Base-by-base conservation (phyloP, 805 yeast genomes). In the Blastobotrys terrestris region DNA sequence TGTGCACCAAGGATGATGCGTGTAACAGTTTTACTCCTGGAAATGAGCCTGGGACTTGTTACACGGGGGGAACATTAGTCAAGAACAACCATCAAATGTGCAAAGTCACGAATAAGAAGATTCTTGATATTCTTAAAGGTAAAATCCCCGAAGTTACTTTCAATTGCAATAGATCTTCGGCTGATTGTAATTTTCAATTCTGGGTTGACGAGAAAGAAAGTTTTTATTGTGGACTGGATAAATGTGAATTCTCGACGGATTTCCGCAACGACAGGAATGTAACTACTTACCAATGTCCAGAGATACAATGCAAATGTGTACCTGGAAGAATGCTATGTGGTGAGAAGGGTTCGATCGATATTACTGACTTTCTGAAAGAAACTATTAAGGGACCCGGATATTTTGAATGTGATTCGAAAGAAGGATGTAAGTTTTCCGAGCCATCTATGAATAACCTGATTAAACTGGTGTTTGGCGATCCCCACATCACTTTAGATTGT, bases 251-350 rank as follows among this genome's bases (percentile, higher is more conserved):
- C 62, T 75, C 84, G 39, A 81, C 79, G 60, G 67, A 84, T 55
- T 46, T 51, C 14, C 55, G 53, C 2, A 21, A 54, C 19, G 61
- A 64, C 4, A 63, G 77, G 4, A 90, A 91, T 65, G 66, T 81
- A 8, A 85, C 97, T 0, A 82, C 80, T 58, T 92, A 90, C 65
- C 77, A 76, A 31, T 94, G 99, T 71, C 81, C 83, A 21, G 74
- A 78, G 11, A 88, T 87, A 31, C 72, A 81, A n/a, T 94, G 99
- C 68, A 78, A 85, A 60, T 94, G 99, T 72, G 74, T 92, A 35
- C 96, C 98, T 1, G 98, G 81, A 20, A 79, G 89, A 60, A 89
- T 88, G 90, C 75, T 94, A 3, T 94, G 99, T 73, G 99, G 99
- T 39, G 86, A 89, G 62, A 78, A 81, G 6, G 98, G 98, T 1